Percentiles rank a stretch among this genome's conserved stretches.
Evolutionary conservation across 257 asterid species (phyloP).

Genomic region (Parsonsia alboflavescens): DNA sequence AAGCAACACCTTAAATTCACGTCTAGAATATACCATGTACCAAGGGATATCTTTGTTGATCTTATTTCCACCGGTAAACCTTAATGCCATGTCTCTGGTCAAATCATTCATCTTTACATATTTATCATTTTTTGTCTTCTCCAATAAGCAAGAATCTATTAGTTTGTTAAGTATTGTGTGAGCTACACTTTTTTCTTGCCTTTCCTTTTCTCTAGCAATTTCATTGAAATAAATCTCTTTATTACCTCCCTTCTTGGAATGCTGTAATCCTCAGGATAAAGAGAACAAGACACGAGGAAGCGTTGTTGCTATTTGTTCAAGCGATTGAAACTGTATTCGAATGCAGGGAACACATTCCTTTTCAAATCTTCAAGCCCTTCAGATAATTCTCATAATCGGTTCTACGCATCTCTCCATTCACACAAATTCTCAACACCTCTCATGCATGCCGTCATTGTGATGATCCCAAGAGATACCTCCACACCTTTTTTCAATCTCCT

Average conservation of each 20-base stretch:
- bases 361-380: conserved; percentile 23
- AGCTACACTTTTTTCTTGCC: conserved; percentile 21
- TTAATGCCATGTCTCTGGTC: conserved; percentile 31
- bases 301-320: too few relatives aligned
- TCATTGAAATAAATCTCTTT: conserved; percentile 16
- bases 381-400: conserved; percentile 24
- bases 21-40: conserved; percentile 29
- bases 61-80: conserved; percentile 10
- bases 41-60: not conserved
- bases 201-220: not conserved
- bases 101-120: conserved; percentile 29
- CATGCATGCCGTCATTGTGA: conserved; percentile 3
- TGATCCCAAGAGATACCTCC: not conserved
- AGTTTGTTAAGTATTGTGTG: conserved; percentile 24
- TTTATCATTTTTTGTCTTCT: conserved; percentile 8
- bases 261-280: conserved; percentile 29
- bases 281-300: conserved; percentile 30
- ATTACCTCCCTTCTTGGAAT: conserved; percentile 24
- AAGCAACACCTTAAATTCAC: conserved; percentile 1
- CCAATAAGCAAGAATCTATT: conserved; percentile 30
- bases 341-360: conserved; percentile 18
- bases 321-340: too few relatives aligned
- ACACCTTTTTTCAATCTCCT: not conserved
- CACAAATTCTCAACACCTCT: too few relatives aligned
- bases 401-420: conserved; percentile 12